Percentiles rank a stretch among this genome's conserved stretches.
phyloP scores from a whole-genome alignment of 768 basidiomycete species.

The Pleurotus cornucopiae region DNA sequence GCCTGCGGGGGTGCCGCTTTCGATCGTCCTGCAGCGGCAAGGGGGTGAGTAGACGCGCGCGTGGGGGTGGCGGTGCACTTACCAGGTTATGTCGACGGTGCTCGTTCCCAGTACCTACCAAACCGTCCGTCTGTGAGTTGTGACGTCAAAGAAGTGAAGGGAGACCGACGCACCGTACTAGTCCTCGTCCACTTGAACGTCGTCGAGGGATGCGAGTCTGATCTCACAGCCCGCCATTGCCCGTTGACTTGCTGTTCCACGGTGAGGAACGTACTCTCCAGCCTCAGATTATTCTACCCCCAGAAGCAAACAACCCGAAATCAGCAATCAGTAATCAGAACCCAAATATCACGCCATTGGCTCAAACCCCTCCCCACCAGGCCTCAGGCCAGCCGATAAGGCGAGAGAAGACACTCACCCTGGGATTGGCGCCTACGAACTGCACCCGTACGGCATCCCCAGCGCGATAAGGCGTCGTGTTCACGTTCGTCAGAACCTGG shows the following conservation, averaged over 20 bases:
- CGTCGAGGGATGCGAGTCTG: conserved; percentile 80
- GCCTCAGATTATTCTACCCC: conserved; percentile 66
- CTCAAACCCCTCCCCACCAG: no score
- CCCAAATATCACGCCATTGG: no score
- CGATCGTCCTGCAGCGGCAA: conserved; percentile 49
- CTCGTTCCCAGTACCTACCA: conserved; percentile 54
- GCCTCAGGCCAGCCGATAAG: no score
- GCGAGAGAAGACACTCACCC: conserved; percentile 37
- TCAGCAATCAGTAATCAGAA: no score
- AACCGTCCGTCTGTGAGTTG: not conserved
- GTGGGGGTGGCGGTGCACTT: conserved; percentile 16
- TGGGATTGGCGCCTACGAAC: conserved; percentile 76
- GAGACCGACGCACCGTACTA: conserved; percentile 37
- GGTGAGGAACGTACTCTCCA: conserved; percentile 69
- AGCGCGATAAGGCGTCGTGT: conserved; percentile 41
- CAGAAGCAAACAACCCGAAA: not conserved
- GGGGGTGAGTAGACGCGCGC: conserved; percentile 11
- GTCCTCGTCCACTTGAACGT: conserved; percentile 61
- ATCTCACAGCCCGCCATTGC: conserved; percentile 54
- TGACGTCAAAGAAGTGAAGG: conserved; percentile 2
- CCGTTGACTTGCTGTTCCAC: conserved; percentile 50
- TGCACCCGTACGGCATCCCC: conserved; percentile 57
- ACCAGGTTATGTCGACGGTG: conserved; percentile 67
- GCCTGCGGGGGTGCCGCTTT: conserved; percentile 62
- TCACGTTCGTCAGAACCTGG: conserved; percentile 52